Percentiles rank a stretch among this genome's conserved stretches.
Evolutionary conservation across 768 basidiomycete species (phyloP).

Genomic region (Daedaleopsis sinensis): DNA sequence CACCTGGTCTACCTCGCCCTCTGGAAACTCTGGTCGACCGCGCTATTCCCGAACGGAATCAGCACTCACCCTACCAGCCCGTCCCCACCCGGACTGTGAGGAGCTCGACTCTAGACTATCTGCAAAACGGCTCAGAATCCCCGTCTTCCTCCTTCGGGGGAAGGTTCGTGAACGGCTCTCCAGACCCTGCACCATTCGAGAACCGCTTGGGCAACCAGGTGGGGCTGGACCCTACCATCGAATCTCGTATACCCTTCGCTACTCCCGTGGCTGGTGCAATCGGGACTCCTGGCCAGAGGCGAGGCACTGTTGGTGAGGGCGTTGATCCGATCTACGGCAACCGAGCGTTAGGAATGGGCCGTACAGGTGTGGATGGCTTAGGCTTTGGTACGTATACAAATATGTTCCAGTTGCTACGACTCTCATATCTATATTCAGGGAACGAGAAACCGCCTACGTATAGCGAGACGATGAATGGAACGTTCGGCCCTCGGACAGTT

Average conservation of each 20-base stretch:
- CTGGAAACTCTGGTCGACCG: conserved; percentile 53
- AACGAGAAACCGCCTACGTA: conserved; percentile 6
- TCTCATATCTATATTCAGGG: background rate
- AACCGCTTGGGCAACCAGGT: conserved; percentile 26
- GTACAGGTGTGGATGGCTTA: conserved; percentile 42
- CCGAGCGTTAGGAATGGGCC: conserved; percentile 36
- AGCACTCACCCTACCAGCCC: conserved; percentile 65
- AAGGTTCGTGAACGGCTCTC: conserved; percentile 68
- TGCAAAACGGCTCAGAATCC: conserved; percentile 62
- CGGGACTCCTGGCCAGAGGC: conserved; percentile 16
- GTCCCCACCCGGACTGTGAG: conserved; percentile 63
- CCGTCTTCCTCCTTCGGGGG: conserved; percentile 73
- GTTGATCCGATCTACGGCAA: conserved; percentile 39
- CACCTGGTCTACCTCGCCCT: conserved; percentile 56
- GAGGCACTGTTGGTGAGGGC: conserved; percentile 42
- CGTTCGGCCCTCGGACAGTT: conserved; percentile 6
- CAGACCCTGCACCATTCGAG: conserved; percentile 49
- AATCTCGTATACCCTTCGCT: conserved; percentile 32
- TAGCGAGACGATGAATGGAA: conserved; percentile 1
- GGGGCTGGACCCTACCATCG: conserved; percentile 52
- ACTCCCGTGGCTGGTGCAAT: background rate
- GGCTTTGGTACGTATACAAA: conserved; percentile 31
- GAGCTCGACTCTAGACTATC: conserved; percentile 67
- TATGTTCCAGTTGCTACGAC: no score
- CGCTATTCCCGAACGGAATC: conserved; percentile 40